Base-by-base conservation (phyloP, 768 basidiomycete genomes). In the Phaeolepiota aurea region DNA sequence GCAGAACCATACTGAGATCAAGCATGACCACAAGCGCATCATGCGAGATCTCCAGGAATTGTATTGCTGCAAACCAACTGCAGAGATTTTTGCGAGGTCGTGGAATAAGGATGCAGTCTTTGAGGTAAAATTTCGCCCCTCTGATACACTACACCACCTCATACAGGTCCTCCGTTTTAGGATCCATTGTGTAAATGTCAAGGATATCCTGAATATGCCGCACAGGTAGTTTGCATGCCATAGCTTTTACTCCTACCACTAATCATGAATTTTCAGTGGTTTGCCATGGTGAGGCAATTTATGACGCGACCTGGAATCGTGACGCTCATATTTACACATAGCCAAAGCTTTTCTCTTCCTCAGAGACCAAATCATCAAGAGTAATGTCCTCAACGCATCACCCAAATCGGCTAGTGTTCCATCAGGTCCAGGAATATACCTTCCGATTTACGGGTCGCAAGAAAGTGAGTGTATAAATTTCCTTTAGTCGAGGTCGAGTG, bases 341-440 rank as follows among this genome's bases (percentile, higher is more conserved):
- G 81, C 63, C 77, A 2, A 79, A 75, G 47, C 41, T 78, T 3
- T 71, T 74, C 45, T 63, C 73, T 3, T 61, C 64, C 21, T 74
- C 79, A 2, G 66, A 68, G 43, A 72, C 65, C 4, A 46, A 77
- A 10, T 67, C 69, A 9, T 64, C 57, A 28, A 72, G 78, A 19
- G 63, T 83, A 4, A 71, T 84, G 61, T 71, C 77, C 0, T 79
- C 80, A 0, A 79, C 75, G 1, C 55, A 62, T 30, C 48, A 55
- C 10, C 83, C 82, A 3, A 81, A 80, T 52, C 75, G 73, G 18
- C 55, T 84, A 5, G 68, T 82, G 5, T 79, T 70, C 48, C 61
- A 67, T 20, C 77, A 84, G 52, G 70, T 58, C 9, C 80, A 79
- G 47, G 71, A 72, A 48, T 87, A 83, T 54, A 77, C 72, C 3